phyloP scores from a whole-genome alignment of 768 basidiomycete species.

The Boletus speciosus region DNA sequence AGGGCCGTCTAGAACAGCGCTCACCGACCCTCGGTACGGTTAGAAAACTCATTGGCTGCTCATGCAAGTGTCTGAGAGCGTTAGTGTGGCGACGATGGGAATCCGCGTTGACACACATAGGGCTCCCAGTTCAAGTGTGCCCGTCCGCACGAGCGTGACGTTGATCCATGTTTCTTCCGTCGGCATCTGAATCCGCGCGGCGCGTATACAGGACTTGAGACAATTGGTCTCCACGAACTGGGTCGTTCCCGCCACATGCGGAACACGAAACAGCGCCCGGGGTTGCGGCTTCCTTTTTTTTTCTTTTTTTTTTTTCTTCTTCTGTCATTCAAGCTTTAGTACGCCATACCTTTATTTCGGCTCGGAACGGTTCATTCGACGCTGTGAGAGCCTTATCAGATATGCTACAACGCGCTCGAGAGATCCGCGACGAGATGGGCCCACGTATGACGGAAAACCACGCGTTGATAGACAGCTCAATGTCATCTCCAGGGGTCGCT shows the following conservation, averaged over 20 bases:
- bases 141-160: not conserved
- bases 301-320: not conserved
- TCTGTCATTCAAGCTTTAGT: not conserved
- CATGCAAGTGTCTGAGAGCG: not conserved
- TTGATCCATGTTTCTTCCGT: slow-evolving; percentile 1
- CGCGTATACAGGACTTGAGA: not conserved
- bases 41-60: not conserved
- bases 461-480: too few species aligned
- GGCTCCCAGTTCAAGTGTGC: not conserved
- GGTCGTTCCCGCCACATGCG: not conserved
- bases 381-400: not conserved
- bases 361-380: not conserved
- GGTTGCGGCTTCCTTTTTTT: not conserved
- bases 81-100: not conserved
- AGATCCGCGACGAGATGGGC: not conserved
- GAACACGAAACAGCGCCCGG: not conserved
- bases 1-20: not conserved
- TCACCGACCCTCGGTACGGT: not conserved
- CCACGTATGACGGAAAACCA: not conserved
- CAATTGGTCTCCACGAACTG: not conserved
- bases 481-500: not conserved
- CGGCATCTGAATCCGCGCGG: not conserved
- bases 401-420: not conserved
- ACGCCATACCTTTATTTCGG: not conserved
- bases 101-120: not conserved